A percentile compares a stretch with the other conserved stretches of the same genome.
These are phyloP conservation scores for Schizochytrium sp. DNA, from an alignment of 108 stramenopile species.

Conservation along the genomic window DNA sequence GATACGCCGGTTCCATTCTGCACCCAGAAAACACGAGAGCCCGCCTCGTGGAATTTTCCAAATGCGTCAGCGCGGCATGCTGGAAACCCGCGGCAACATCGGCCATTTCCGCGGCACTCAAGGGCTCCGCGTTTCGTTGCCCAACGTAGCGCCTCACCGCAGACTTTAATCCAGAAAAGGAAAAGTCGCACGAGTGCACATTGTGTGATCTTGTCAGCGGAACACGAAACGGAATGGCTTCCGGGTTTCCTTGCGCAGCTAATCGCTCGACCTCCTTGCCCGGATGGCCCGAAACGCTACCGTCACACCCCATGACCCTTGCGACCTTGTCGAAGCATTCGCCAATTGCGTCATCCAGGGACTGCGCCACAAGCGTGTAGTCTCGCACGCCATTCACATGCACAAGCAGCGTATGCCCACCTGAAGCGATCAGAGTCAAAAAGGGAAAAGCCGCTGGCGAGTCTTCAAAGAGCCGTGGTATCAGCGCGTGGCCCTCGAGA, in stretches of 20 bases:
- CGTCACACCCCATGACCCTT: not conserved
- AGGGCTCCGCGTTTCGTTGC: not conserved
- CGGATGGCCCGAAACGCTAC: not conserved
- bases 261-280: not conserved
- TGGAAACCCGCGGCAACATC: conserved; percentile 1
- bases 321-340: conserved; percentile 33
- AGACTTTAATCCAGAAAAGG: conserved; percentile 3
- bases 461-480: not conserved
- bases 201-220: not conserved
- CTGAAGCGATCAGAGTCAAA: conserved; percentile 22
- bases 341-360: conserved; percentile 29
- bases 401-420: conserved; percentile 31
- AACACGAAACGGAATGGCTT: not conserved
- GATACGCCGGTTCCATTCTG: not conserved
- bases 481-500: conserved; percentile 22
- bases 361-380: not conserved
- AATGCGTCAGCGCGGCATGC: not conserved
- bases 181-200: not conserved
- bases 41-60: not conserved
- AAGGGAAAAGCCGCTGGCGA: conserved; percentile 9
- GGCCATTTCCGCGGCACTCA: not conserved
- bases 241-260: not conserved
- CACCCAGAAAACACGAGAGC: not conserved
- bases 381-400: not conserved
- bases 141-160: not conserved